Conservation (phyloP, 306 rosid genomes). For the cucumber (Cucumis sativus) region Cucumber_9930_V3 NC_026661.2:2170501-2171000, state of each 20-base stretch:
- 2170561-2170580: not conserved
- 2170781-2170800: conserved; percentile 6
- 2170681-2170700: conserved; percentile 56
- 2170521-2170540: not conserved
- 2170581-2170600: conserved; percentile 54
- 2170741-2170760: conserved; percentile 29
- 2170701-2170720: conserved; percentile 75
- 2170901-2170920: conserved; percentile 33
- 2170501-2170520: not conserved
- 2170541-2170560: not conserved
- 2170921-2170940: not conserved
- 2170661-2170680: conserved; percentile 65
- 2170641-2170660: conserved; percentile 66
- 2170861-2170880: conserved; percentile 40
- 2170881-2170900: conserved; percentile 32
- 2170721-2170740: conserved; percentile 53
- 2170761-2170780: conserved; percentile 37
- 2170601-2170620: conserved; percentile 98
- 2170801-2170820: not conserved
- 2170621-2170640: conserved; percentile 92
- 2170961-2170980: not conserved
- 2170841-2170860: conserved; percentile 65
- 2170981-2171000: conserved; percentile 26
- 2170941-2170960: not conserved
- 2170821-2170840: conserved; percentile 9